phyloP scores from a whole-genome alignment of 345 rosid genomes.

The Kandelia obovata region DNA sequence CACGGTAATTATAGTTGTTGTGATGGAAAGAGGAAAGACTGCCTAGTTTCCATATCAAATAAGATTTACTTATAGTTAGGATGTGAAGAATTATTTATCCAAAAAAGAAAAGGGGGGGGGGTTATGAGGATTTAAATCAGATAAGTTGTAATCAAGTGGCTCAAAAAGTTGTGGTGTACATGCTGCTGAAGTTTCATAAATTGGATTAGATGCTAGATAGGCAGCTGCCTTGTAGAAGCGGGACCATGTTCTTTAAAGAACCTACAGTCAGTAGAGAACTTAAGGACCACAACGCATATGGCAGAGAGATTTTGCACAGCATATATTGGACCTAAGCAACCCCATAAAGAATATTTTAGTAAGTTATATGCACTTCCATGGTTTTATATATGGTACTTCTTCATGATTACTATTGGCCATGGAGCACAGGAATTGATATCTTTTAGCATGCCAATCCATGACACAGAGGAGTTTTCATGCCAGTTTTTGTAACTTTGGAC shows the following conservation, averaged over 20 bases:
- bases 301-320: slow-evolving; percentile 37
- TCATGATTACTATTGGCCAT: too few species aligned
- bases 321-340: neutral
- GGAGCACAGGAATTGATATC: too few species aligned
- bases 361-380: too few species aligned
- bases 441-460: too few species aligned
- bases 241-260: slow-evolving; percentile 71
- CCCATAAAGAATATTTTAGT: too few species aligned
- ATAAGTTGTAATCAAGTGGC: slow-evolving; percentile 13
- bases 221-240: slow-evolving; percentile 32
- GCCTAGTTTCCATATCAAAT: too few species aligned
- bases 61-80: neutral
- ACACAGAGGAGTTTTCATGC: too few species aligned
- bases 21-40: too few species aligned
- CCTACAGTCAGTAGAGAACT: slow-evolving; percentile 28
- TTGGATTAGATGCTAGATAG: slow-evolving; percentile 23
- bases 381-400: too few species aligned
- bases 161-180: slow-evolving; percentile 34
- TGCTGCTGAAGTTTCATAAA: slow-evolving; percentile 7
- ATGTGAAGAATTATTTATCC: neutral
- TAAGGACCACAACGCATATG: slow-evolving; percentile 25
- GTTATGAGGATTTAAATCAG: neutral
- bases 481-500: too few species aligned
- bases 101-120: too few species aligned
- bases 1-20: too few species aligned